Evolutionary conservation across 176 grass and related monocot species (phyloP).

Genomic region (Miscanthus lutarioriparius): DNA sequence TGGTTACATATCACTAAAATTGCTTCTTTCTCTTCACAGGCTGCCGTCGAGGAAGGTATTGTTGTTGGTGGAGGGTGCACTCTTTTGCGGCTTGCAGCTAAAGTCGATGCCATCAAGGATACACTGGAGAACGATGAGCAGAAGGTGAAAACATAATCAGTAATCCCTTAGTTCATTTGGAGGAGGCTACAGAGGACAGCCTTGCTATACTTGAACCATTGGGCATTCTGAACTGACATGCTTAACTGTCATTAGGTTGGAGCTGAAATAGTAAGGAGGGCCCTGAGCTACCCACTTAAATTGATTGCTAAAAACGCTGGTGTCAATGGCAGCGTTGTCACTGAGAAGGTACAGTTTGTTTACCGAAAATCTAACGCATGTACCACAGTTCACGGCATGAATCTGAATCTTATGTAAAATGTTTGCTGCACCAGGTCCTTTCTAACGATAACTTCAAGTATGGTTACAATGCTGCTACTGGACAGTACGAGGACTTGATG

Average conservation of each 20-base stretch:
- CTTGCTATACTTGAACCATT: neutral
- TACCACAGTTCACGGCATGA: neutral
- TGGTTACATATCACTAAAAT: neutral
- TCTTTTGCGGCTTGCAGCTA: slow-evolving; percentile 82
- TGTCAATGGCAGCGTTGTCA: slow-evolving; percentile 95
- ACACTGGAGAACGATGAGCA: slow-evolving; percentile 93
- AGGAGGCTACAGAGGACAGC: neutral
- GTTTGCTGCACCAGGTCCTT: slow-evolving; percentile 62
- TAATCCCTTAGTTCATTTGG: neutral
- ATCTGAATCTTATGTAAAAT: slow-evolving; percentile 10
- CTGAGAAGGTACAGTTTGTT: slow-evolving; percentile 64
- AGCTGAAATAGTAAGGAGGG: slow-evolving; percentile 91
- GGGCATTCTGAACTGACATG: slow-evolving; percentile 11
- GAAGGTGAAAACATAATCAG: slow-evolving; percentile 52
- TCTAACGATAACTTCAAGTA: slow-evolving; percentile 72
- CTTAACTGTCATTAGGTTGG: slow-evolving; percentile 62
- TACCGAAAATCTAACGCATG: neutral
- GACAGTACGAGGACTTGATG: slow-evolving; percentile 97
- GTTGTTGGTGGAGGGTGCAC: slow-evolving; percentile 98
- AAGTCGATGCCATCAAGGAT: slow-evolving; percentile 93
- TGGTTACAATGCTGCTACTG: slow-evolving; percentile 95
- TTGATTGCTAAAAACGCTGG: slow-evolving; percentile 97
- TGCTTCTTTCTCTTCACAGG: slow-evolving; percentile 42
- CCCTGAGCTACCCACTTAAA: slow-evolving; percentile 90
- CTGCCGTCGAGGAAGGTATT: slow-evolving; percentile 98